A percentile compares a stretch with the other conserved stretches of the same genome.
phyloP scores from a whole-genome alignment of 352 stramenopile species.

The Phytophthora melonis region DNA sequence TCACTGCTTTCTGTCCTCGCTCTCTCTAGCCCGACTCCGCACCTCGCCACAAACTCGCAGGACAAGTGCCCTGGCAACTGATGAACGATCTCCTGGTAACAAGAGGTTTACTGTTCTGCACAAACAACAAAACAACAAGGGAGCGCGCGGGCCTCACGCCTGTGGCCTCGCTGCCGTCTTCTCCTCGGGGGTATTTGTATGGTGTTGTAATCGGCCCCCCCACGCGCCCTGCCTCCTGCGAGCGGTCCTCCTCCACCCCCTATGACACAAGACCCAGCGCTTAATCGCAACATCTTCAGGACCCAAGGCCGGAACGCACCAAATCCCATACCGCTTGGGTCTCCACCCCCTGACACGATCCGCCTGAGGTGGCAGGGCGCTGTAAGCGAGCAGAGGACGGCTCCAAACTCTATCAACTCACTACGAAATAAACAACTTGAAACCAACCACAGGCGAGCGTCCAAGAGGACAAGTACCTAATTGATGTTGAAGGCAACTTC shows the following conservation, averaged over 20 bases:
- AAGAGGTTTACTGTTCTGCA: slow-evolving; percentile 22
- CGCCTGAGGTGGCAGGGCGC: slow-evolving; percentile 14
- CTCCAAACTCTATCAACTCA: slow-evolving; percentile 4
- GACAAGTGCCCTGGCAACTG: slow-evolving; percentile 29
- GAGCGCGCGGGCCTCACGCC: slow-evolving; percentile 9
- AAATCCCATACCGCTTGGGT: slow-evolving; percentile 8
- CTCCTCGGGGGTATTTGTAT: slow-evolving; percentile 44
- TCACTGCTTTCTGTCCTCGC: not conserved
- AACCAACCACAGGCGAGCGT: slow-evolving; percentile 51
- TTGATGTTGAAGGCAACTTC: not conserved
- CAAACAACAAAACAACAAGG: slow-evolving; percentile 28
- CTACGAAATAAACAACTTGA: slow-evolving; percentile 27
- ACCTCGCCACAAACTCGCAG: slow-evolving; percentile 37
- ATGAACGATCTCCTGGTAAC: slow-evolving; percentile 19
- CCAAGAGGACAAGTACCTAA: not conserved
- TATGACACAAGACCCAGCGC: slow-evolving; percentile 11
- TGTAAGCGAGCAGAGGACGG: slow-evolving; percentile 27
- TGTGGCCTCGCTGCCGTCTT: slow-evolving; percentile 17
- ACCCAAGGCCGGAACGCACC: slow-evolving; percentile 6
- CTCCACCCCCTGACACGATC: not conserved
- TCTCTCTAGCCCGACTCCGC: slow-evolving; percentile 38
- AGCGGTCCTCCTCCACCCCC: slow-evolving; percentile 11
- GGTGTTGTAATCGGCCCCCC: slow-evolving; percentile 44
- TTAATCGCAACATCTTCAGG: slow-evolving; percentile 8
- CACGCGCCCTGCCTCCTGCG: slow-evolving; percentile 28